Percentiles rank a stretch among this genome's conserved stretches.
phyloP scores from a whole-genome alignment of 2,329 filamentous ascomycete species.

The Colletotrichum costaricense region DNA sequence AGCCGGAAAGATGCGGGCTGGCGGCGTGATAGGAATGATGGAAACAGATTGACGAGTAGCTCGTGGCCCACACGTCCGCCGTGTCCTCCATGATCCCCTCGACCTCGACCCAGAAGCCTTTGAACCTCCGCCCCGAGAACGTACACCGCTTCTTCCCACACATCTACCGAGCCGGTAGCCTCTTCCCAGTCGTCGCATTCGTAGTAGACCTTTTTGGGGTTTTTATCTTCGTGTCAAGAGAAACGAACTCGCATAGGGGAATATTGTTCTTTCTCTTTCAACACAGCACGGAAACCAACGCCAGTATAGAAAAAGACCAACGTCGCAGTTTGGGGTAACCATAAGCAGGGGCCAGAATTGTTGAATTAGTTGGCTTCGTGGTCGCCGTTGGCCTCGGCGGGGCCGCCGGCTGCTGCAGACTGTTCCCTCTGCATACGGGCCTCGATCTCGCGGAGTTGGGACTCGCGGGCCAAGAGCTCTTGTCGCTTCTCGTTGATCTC shows the following conservation, averaged over 20 bases:
- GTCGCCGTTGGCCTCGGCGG: slow-evolving; percentile 66
- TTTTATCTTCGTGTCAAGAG: slow-evolving; percentile 47
- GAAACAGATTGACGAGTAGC: slow-evolving; percentile 31
- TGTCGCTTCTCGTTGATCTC: slow-evolving; percentile 99
- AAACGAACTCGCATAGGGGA: slow-evolving; percentile 53
- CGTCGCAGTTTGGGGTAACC: slow-evolving; percentile 50
- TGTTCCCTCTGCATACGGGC: slow-evolving; percentile 94
- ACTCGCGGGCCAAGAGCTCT: slow-evolving; percentile 96
- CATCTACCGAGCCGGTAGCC: slow-evolving; percentile 32
- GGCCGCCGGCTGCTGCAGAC: slow-evolving; percentile 57
- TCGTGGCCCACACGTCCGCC: slow-evolving; percentile 2
- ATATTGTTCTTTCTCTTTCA: slow-evolving; percentile 57
- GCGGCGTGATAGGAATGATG: slow-evolving; percentile 20
- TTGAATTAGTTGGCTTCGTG: slow-evolving; percentile 60
- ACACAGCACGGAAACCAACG: slow-evolving; percentile 59
- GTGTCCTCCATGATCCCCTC: background rate
- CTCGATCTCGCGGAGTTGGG: slow-evolving; percentile 98
- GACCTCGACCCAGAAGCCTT: slow-evolving; percentile 18
- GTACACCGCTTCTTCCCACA: slow-evolving; percentile 31
- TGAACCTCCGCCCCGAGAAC: slow-evolving; percentile 15
- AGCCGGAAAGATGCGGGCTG: slow-evolving; percentile 32
- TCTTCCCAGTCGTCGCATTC: slow-evolving; percentile 37
- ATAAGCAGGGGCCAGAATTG: slow-evolving; percentile 26
- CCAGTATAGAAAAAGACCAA: slow-evolving; percentile 59
- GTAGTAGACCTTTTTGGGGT: slow-evolving; percentile 39